phyloP scores from a whole-genome alignment of 352 stramenopile species.

The Phytophthora pini region DNA sequence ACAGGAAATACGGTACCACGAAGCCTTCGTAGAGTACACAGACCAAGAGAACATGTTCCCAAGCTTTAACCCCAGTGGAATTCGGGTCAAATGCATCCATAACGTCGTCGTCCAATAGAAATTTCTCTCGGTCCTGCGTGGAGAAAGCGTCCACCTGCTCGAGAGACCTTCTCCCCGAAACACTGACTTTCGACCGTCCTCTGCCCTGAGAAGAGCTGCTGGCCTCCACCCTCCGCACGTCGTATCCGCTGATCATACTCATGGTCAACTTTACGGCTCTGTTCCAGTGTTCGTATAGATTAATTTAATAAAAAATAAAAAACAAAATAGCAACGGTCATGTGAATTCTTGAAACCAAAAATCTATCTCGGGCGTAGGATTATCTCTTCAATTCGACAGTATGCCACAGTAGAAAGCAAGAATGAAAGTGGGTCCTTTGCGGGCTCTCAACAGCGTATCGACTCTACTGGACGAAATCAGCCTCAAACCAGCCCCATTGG shows the following conservation, averaged over 20 bases:
- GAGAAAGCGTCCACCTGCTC: conserved; percentile 25
- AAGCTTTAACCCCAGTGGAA: conserved; percentile 44
- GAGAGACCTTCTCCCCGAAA: conserved; percentile 24
- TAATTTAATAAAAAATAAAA: too few relatives aligned
- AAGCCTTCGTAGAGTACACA: conserved; percentile 64
- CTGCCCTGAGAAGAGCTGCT: conserved; percentile 5
- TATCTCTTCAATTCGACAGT: not conserved
- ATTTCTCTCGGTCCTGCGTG: conserved; percentile 19
- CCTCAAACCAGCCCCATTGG: not conserved
- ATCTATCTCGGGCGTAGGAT: too few relatives aligned
- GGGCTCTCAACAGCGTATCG: not conserved
- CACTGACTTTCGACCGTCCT: conserved; percentile 20
- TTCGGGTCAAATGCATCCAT: conserved; percentile 63
- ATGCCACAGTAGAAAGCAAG: not conserved
- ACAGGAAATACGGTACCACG: conserved; percentile 60
- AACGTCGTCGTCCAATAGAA: conserved; percentile 33
- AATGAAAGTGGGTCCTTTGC: not conserved
- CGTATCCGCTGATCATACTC: conserved; percentile 40
- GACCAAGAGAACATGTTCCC: conserved; percentile 64
- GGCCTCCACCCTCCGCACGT: conserved; percentile 15
- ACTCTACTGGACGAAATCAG: not conserved
- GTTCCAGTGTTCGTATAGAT: too few relatives aligned
- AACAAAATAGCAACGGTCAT: too few relatives aligned
- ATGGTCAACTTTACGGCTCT: conserved; percentile 1
- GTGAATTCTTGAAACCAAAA: too few relatives aligned